These are phyloP conservation scores for Lactarius indigo DNA, from an alignment of 768 basidiomycete species.

Conservation along the genomic window DNA sequence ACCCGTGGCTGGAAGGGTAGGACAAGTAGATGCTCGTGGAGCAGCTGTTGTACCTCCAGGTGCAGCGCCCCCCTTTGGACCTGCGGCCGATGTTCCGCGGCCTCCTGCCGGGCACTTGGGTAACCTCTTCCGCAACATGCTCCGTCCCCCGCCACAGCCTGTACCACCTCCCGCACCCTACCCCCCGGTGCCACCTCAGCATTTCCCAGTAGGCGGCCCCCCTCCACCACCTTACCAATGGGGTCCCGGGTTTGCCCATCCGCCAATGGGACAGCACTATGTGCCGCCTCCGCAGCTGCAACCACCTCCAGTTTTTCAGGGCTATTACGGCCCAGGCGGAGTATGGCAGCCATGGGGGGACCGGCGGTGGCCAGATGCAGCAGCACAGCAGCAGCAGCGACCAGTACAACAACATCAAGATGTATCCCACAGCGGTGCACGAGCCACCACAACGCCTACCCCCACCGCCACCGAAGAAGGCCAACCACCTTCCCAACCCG, in stretches of 20 bases:
- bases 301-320: slow-evolving; percentile 25
- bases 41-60: slow-evolving; percentile 32
- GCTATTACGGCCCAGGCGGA: slow-evolving; percentile 22
- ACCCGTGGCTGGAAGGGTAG: slow-evolving; percentile 14
- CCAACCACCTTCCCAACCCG: background rate
- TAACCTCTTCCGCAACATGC: slow-evolving; percentile 22
- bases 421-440: background rate
- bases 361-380: slow-evolving; percentile 13
- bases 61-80: slow-evolving; percentile 32
- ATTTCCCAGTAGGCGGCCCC: slow-evolving; percentile 32
- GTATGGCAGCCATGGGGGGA: slow-evolving; percentile 23
- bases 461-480: slow-evolving; percentile 1
- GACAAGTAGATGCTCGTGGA: slow-evolving; percentile 23
- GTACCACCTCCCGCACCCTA: slow-evolving; percentile 23
- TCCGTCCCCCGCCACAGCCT: slow-evolving; percentile 23
- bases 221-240: slow-evolving; percentile 52
- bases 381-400: slow-evolving; percentile 14
- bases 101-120: slow-evolving; percentile 34
- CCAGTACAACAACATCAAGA: slow-evolving; percentile 11
- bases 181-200: slow-evolving; percentile 24
- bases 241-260: slow-evolving; percentile 59
- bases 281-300: slow-evolving; percentile 26
- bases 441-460: slow-evolving; percentile 5
- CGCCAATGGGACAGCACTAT: slow-evolving; percentile 43
- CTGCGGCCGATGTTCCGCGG: slow-evolving; percentile 37